Conservation (phyloP, 2,329 filamentous ascomycete genomes). For the Lachnellula occidentalis region DNA sequence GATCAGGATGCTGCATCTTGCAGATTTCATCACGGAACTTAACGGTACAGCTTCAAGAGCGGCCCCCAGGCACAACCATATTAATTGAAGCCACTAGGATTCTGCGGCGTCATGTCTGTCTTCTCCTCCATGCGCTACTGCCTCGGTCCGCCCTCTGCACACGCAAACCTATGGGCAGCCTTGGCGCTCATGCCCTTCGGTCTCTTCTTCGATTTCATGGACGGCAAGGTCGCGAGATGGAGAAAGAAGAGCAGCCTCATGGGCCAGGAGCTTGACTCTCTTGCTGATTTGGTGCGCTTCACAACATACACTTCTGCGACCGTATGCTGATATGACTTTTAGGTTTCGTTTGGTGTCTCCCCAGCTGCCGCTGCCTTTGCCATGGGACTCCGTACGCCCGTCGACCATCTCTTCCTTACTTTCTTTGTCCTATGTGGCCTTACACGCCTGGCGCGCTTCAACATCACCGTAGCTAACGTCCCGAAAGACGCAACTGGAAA, state of each 20-base stretch:
- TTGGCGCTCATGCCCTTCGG: slow-evolving; percentile 86
- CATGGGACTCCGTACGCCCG: slow-evolving; percentile 75
- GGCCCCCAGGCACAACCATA: neutral
- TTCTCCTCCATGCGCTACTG: slow-evolving; percentile 94
- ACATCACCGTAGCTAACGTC: slow-evolving; percentile 83
- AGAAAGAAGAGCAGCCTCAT: slow-evolving; percentile 94
- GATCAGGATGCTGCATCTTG: slow-evolving; percentile 66
- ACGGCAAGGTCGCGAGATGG: slow-evolving; percentile 95
- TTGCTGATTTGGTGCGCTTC: slow-evolving; percentile 78
- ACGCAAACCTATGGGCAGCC: slow-evolving; percentile 72
- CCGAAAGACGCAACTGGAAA: slow-evolving; percentile 92
- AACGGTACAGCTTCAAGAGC: slow-evolving; percentile 49
- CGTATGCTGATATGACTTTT: slow-evolving; percentile 1
- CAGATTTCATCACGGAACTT: slow-evolving; percentile 78
- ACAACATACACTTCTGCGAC: slow-evolving; percentile 1
- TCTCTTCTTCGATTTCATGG: slow-evolving; percentile 96
- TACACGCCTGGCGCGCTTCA: slow-evolving; percentile 91
- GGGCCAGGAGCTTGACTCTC: slow-evolving; percentile 94
- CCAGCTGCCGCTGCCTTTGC: slow-evolving; percentile 85
- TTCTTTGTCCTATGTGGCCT: slow-evolving; percentile 95
- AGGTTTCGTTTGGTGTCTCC: slow-evolving; percentile 94
- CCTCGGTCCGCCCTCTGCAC: slow-evolving; percentile 61
- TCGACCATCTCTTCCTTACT: slow-evolving; percentile 73
- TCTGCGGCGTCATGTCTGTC: slow-evolving; percentile 90
- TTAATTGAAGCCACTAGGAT: slow-evolving; percentile 43